Base-by-base conservation (phyloP, 441 rosid species). In the Croton laevigatus region DNA sequence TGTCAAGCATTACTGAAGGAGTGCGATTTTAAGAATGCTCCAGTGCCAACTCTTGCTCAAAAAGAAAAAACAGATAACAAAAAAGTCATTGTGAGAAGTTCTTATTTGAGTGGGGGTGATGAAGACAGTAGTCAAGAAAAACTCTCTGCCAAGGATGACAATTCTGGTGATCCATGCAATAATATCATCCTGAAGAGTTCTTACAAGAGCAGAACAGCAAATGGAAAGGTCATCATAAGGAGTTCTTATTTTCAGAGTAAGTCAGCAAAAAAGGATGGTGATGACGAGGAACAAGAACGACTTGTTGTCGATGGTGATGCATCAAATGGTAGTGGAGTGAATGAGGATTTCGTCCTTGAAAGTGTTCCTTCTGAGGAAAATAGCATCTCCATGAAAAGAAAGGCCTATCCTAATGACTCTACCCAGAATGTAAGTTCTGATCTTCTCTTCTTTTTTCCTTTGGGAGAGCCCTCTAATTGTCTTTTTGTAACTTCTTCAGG, bases 361-460 rank as follows among this genome's bases (percentile, higher is more conserved):
- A 55, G 57, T 59, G 62, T 58, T 76, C 34, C 66, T 75, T 76
- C 71, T 17, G 64, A 63, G 20, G 36, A 52, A 60, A 78, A 78
- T 53, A 71, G 76, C 68, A 73, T 73, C 44, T 59, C 83, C 19
- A 67, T 81, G 64, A 91, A 93, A 78, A 87, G 97, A 73, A 93
- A 89, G 76, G 66, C 76, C 65, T 81, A 79, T 42, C 49, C 59
- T 22, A 61, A 69, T 66, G 86, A 79, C 48, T 59, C 49, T 72
- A 65, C 46, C 67, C 77, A 86, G 61, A 81, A 38, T 66, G 94
- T 81, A 79, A 70, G 86, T 78, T 14, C 60, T 49, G 55, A 70
- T 14, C 19, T 46, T 54, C 49, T 27, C 65, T 42, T 53, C 40
- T 46, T 16, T 17, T 16, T 13, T 3, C 19, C 53, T 62, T 10